Evolutionary conservation across 768 basidiomycete genomes (phyloP), one percentile per base, ranked within the genome.

Genomic region (Russula sp.): DNA sequence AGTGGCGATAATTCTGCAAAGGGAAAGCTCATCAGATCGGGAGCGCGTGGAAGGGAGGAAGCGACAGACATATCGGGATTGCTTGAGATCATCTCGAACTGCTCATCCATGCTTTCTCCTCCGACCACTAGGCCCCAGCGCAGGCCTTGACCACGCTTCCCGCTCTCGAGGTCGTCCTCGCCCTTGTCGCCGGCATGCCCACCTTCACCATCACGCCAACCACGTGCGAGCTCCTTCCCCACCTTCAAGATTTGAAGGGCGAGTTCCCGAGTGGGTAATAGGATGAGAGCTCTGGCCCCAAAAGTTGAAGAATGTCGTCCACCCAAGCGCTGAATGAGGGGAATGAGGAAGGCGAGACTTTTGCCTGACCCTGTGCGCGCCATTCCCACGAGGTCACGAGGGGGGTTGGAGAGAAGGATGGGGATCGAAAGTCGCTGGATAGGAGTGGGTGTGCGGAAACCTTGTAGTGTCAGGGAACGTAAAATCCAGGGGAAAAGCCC

Each of bases 301-400:
- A 94, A 94, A 0, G 84, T 77, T 11, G 85, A 82, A 0, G 85
- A 80, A 71, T 97, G 94, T 40, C 85, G 78, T 9, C 91, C 91
- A 6, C 88, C 85, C 8, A 99, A 82, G 51, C 92, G 82, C 61
- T 95, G 90, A 0, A 97, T 79, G 16, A 99, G 81, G 55, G 97
- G 97, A 31, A 98, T 78, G 81, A 98, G 84, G 73, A 95, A 99
- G 20, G 96, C 96, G 40, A 99, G 83, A 10, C 95, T 95, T 77
- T 98, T 98, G 63, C 97, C 97, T 2, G 94, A 97, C 47, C 97
- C 97, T 4, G 97, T 99, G 42, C 97, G 84, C 42, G 97, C 96
- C 97, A 98, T 99, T 47, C 93, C 96, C 14, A 98, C 93, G 14
- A 99, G 84, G 75, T 97, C 95, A 57, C 90, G 80, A 9, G 94